A percentile compares a stretch with the other conserved stretches of the same genome.
Conservation (phyloP, 1,284 basidiomycete species). For the Microbotryum lychnidis-dioicae region DNA sequence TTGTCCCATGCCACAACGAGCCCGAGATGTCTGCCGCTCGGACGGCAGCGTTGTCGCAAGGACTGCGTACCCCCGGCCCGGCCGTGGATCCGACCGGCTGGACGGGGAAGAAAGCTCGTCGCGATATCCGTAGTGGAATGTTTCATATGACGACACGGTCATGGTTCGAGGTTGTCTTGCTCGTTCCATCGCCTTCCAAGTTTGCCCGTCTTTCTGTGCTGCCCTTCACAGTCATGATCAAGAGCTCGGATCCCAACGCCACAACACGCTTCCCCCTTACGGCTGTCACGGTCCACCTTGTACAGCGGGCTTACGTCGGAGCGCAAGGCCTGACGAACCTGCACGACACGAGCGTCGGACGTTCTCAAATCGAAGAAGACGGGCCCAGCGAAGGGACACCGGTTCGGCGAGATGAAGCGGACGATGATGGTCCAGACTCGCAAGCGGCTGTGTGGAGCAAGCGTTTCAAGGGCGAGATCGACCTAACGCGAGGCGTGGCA, state of each 20-base stretch:
- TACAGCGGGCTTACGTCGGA: constrained; percentile 17
- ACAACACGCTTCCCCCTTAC: constrained; percentile 10
- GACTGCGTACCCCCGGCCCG: not conserved
- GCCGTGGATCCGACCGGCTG: constrained; percentile 19
- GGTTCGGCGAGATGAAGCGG: too few species aligned
- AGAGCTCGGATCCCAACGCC: constrained; percentile 7
- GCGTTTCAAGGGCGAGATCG: too few species aligned
- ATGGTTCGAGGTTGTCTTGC: constrained; percentile 13
- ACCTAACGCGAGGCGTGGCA: not conserved
- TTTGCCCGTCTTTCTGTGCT: constrained; percentile 13
- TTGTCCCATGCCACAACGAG: constrained; percentile 16
- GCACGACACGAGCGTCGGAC: too few species aligned
- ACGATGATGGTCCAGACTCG: too few species aligned
- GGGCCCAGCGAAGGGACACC: too few species aligned
- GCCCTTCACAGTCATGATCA: constrained; percentile 3
- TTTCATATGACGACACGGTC: constrained; percentile 1
- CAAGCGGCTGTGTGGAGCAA: too few species aligned
- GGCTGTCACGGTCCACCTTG: constrained; percentile 9
- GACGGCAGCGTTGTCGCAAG: constrained; percentile 1
- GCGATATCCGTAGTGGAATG: constrained; percentile 6
- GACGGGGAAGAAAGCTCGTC: constrained; percentile 18
- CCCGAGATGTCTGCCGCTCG: constrained; percentile 8
- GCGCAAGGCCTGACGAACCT: constrained; percentile 14
- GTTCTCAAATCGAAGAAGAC: too few species aligned
- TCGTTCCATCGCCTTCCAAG: constrained; percentile 6